Evolutionary conservation across 768 basidiomycete species (phyloP).

Genomic region (Leccinellum albellum): DNA sequence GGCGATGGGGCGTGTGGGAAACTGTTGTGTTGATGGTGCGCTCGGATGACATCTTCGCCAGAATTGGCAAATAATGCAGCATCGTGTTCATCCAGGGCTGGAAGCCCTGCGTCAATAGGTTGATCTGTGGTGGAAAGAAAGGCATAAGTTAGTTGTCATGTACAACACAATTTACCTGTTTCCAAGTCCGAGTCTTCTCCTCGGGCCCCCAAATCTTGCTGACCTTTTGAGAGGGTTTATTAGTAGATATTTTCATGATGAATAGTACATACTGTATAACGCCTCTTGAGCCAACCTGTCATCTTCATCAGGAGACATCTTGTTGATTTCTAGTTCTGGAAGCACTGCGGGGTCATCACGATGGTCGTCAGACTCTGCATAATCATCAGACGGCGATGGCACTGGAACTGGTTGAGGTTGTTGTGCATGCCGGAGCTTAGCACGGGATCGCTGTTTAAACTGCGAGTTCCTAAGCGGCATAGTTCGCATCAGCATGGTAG

Average conservation of each 20-base stretch:
- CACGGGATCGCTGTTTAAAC: not conserved
- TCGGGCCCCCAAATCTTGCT: too few species aligned
- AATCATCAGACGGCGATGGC: not conserved
- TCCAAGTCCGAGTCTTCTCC: too few species aligned
- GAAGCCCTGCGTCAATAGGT: not conserved
- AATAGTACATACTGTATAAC: not conserved
- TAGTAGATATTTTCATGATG: not conserved
- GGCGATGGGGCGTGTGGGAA: not conserved
- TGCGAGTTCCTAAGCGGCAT: not conserved
- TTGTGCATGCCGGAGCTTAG: not conserved
- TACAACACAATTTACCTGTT: too few species aligned
- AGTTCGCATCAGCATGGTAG: too few species aligned
- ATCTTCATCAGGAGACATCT: not conserved
- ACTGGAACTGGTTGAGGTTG: not conserved
- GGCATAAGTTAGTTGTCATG: too few species aligned
- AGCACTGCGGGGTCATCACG: not conserved
- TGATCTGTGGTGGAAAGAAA: not conserved
- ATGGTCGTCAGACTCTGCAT: not conserved
- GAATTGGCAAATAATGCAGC: not conserved
- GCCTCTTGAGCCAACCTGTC: not conserved
- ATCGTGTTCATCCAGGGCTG: not conserved
- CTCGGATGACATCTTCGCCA: not conserved
- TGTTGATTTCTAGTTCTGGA: not conserved
- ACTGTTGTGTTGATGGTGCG: not conserved
- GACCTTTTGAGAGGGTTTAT: not conserved